phyloP scores from a whole-genome alignment of 1,139 yeast genomes.

The Lodderomyces orthopsilosis region DNA sequence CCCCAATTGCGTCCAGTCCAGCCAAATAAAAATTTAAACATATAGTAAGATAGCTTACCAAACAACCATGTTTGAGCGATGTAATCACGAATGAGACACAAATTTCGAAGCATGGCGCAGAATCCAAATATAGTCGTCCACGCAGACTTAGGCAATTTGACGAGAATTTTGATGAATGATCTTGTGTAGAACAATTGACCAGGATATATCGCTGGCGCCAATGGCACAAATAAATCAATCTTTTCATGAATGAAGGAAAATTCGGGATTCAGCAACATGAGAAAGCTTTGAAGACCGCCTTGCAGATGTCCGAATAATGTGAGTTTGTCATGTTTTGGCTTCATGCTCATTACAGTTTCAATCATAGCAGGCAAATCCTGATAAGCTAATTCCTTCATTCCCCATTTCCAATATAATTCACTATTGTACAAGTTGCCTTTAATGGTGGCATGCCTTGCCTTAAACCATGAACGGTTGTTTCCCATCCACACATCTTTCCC shows the following conservation, averaged over 20 bases:
- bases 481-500: slow-evolving; percentile 96
- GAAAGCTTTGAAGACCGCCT: slow-evolving; percentile 83
- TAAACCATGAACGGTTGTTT: slow-evolving; percentile 83
- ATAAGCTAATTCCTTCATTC: slow-evolving; percentile 72
- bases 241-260: slow-evolving; percentile 37
- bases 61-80: slow-evolving; percentile 50
- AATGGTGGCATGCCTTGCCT: slow-evolving; percentile 54
- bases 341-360: slow-evolving; percentile 49
- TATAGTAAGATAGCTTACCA: slow-evolving; percentile 64
- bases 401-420: slow-evolving; percentile 79
- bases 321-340: slow-evolving; percentile 46
- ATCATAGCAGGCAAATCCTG: slow-evolving; percentile 75
- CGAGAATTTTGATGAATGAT: slow-evolving; percentile 56
- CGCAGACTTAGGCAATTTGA: slow-evolving; percentile 31
- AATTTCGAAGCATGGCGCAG: slow-evolving; percentile 57
- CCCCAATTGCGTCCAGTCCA: slow-evolving; percentile 84
- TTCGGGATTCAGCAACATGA: slow-evolving; percentile 47
- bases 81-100: slow-evolving; percentile 48
- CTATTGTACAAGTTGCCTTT: slow-evolving; percentile 44
- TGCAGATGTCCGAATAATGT: slow-evolving; percentile 84
- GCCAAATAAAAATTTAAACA: slow-evolving; percentile 81
- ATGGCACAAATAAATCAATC: slow-evolving; percentile 65
- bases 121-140: slow-evolving; percentile 57
- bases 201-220: slow-evolving; percentile 90
- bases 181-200: slow-evolving; percentile 66